Base-by-base conservation (phyloP, 306 rosid genomes). In the Trifolium repens region DNA sequence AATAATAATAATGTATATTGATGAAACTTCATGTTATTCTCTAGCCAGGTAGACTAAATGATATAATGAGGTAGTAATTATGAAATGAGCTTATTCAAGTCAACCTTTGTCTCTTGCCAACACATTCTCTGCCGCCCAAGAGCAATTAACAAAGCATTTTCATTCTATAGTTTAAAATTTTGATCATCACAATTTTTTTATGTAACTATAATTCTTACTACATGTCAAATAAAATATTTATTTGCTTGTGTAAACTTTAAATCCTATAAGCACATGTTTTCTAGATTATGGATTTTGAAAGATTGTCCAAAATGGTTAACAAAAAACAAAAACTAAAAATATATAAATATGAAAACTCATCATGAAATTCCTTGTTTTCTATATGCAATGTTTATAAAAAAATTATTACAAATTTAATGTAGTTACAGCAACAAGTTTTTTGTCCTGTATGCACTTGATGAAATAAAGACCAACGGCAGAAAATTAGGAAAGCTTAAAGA, bases 51-150 rank as follows among this genome's bases (percentile, higher is more conserved):
- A 70, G 66, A 76, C 15, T 42, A 37, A 68, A 50, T 47, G 17
- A 40, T 52, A 40, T 52, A 40, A 15, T 37, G 61, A 58, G 65
- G 58, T 60, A 67, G 46, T 50, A 62, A 53, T 67, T 8, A 22
- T 22, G 12, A 61, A 32, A 61, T 24, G 39, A 37, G 74, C 32
- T 76, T 54, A 77, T 82, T 44, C 68, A 73, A 77, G 67, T 81
- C 85, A 76, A 71, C 79, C 26, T 66, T 27, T 72, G 40, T 59
- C 60, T 77, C 4, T n/a, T 82, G 79, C 73, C 62, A 79, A 78
- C 77, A 78, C 82, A 67, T 82, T 67, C 71, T 77, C 24, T 63
- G 73, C 81, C 32, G 30, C 16, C 68, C 50, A 53, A 52, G 24
- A 75, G 35, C 72, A 74, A 68, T 75, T 50, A 60, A 60, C 64